Base-by-base conservation (phyloP, 1,284 basidiomycete species). In the Cutaneotrichosporon spelunceum region DNA sequence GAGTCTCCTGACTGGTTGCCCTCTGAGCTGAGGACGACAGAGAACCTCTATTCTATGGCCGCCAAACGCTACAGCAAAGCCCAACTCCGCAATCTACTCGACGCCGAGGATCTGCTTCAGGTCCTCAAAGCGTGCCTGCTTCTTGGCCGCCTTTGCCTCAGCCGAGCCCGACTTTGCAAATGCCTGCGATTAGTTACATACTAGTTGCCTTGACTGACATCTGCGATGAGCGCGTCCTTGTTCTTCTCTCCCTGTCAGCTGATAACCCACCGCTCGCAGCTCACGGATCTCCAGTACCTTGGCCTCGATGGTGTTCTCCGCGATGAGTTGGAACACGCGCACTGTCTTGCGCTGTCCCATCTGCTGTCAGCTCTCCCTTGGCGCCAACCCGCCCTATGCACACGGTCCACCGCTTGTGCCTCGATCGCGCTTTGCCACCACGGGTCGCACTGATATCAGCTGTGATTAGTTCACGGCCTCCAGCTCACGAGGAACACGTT, bases 241-340 rank as follows among this genome's bases (percentile, higher is more conserved):
- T 66, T 53, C 61, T 74, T 75, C 61, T 78, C 76, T 78, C 59
- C 3, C 19, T 1, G 53, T 66, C 49, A 66, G 63, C 33, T 26
- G 1, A 7, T 9, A 11, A 11, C n/a, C 0, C 11, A 19, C n/a
- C n/a, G n/a, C n/a, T n/a, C n/a, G 9, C 3, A 24, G 7, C n/a
- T 16, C 82, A 84, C 71, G 91, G 59, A 93, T 93, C 34, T 90
- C 89, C 53, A 93, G 82, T 45, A 90, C 90, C 77, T 89, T 91
- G 2, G 88, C 84, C 77, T 93, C 91, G 0, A 93, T 87, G 0
- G 91, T 93, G 66, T 91, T 84, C 69, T 91, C 89, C 0, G 91
- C 89, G 61, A 93, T 91, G 56, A 93, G 81, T 71, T 93, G 91
- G 72, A 91, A 93, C 16, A 93, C 90, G 61, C 88, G 86, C 36